Conservation (phyloP, 2,329 filamentous ascomycete species). For the Leptographium wingfieldii region DNA sequence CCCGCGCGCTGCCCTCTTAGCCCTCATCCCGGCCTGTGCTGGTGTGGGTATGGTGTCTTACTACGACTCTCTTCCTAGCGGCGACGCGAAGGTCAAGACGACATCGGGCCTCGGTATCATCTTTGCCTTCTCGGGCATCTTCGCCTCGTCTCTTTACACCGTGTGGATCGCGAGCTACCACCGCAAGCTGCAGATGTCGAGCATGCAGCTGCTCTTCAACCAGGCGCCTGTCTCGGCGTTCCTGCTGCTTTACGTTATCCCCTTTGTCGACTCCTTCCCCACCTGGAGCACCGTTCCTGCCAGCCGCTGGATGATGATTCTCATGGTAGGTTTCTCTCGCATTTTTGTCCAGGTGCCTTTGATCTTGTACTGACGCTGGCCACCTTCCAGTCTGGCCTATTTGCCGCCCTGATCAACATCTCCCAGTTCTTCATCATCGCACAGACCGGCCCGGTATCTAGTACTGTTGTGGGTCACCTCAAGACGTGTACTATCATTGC, state of each 20-base stretch:
- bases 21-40: constrained; percentile 47
- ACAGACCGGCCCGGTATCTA: constrained; percentile 49
- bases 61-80: constrained; percentile 46
- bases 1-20: constrained; percentile 37
- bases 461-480: constrained; percentile 52
- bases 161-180: constrained; percentile 57
- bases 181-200: constrained; percentile 51
- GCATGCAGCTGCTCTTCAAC: constrained; percentile 58
- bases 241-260: constrained; percentile 52
- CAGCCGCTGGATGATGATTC: constrained; percentile 44
- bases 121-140: constrained; percentile 51
- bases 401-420: constrained; percentile 54
- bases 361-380: constrained; percentile 8
- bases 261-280: constrained; percentile 52
- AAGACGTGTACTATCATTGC: constrained; percentile 56
- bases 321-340: constrained; percentile 31
- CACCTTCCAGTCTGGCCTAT: constrained; percentile 39
- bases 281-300: constrained; percentile 37
- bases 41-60: constrained; percentile 57
- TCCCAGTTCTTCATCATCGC: constrained; percentile 51
- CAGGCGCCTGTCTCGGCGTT: constrained; percentile 52
- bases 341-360: neutral
- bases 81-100: constrained; percentile 36
- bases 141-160: constrained; percentile 55
- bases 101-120: constrained; percentile 47